Evolutionary conservation across 2,329 filamentous ascomycete genomes (phyloP), one percentile per base, ranked within the genome.

Genomic region (Plenodomus biglobosus): DNA sequence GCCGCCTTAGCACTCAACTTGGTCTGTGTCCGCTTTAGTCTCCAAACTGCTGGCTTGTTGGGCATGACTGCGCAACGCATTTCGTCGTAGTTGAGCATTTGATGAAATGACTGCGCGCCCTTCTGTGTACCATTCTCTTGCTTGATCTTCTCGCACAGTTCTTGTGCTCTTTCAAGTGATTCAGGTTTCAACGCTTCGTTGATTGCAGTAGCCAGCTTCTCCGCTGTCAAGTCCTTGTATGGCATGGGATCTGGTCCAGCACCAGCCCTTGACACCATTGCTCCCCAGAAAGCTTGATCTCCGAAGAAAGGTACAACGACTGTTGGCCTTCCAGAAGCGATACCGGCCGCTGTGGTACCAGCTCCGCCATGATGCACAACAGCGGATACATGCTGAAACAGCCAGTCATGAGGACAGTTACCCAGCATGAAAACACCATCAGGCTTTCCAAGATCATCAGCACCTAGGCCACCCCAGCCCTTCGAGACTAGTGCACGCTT

Each of bases 321-420:
- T 0, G 90, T 95, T 1, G 90, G 90, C 44, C 85, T 85, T 19
- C 90, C 90, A 1, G 85, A 82, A 16, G 86, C 82, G 52, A 95
- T 88, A n/a, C 90, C 90, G 1, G 90, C 88, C 1, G 90, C 90
- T 1, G 90, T 95, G 2, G 90, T 96, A 16, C 90, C 90, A 8
- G 90, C 90, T 48, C 91, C 90, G 18, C 90, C 91, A 55, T 95
- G 90, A 64, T 95, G 91, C 4, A 94, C 87, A 1, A 95, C 90
- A 37, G 84, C 86, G 0, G 88, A 87, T 1, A 95, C 90, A 32
- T 81, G 85, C 55, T 89, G 79, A 70, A 95, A 95, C 0, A 95
- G 74, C 90, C 90, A 95, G 72, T 95, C 91, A 54, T 95, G 91
- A 1, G 90, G 90, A 38, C 86, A 85, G 62, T 92, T 94, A 10